These are phyloP conservation scores for Dorcoceras hygrometricum DNA, from an alignment of 257 asterid genomes.

Conservation along the genomic window DNA sequence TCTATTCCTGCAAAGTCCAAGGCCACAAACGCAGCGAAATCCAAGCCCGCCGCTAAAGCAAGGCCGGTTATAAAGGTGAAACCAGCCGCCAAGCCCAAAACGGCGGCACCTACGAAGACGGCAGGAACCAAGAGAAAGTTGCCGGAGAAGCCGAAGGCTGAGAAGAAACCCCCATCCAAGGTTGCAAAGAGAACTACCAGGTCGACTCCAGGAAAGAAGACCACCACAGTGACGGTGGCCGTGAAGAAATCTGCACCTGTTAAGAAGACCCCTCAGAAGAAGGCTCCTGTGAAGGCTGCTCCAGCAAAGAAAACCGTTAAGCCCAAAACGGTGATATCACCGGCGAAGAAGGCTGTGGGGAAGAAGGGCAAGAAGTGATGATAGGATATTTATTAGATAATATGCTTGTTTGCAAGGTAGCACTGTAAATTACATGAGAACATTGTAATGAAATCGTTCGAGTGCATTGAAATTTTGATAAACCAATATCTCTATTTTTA, in stretches of 20 bases:
- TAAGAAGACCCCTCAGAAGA: constrained; percentile 37
- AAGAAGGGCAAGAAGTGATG: constrained; percentile 46
- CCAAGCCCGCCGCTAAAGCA: constrained; percentile 42
- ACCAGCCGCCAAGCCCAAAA: constrained; percentile 40
- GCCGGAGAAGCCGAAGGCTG: constrained; percentile 41
- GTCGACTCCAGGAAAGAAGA: constrained; percentile 49
- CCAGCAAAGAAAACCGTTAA: constrained; percentile 28
- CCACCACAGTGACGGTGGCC: constrained; percentile 26
- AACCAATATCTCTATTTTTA: too few relatives aligned
- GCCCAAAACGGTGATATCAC: constrained; percentile 30
- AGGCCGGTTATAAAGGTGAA: constrained; percentile 27
- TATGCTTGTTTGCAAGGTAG: constrained; percentile 43
- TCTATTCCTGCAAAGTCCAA: constrained; percentile 32
- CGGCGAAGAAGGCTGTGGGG: constrained; percentile 36
- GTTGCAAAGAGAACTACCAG: constrained; percentile 45
- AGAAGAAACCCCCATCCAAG: constrained; percentile 50
- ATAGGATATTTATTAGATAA: constrained; percentile 24
- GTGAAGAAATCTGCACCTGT: constrained; percentile 39
- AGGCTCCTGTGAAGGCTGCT: constrained; percentile 31
- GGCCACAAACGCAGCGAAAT: constrained; percentile 29
- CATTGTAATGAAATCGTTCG: background rate
- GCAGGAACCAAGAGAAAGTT: constrained; percentile 50
- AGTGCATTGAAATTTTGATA: too few relatives aligned
- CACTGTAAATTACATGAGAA: constrained; percentile 35
- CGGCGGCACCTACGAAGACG: constrained; percentile 36